Evolutionary conservation across 768 basidiomycete species (phyloP).

Genomic region (Pholiota molesta): DNA sequence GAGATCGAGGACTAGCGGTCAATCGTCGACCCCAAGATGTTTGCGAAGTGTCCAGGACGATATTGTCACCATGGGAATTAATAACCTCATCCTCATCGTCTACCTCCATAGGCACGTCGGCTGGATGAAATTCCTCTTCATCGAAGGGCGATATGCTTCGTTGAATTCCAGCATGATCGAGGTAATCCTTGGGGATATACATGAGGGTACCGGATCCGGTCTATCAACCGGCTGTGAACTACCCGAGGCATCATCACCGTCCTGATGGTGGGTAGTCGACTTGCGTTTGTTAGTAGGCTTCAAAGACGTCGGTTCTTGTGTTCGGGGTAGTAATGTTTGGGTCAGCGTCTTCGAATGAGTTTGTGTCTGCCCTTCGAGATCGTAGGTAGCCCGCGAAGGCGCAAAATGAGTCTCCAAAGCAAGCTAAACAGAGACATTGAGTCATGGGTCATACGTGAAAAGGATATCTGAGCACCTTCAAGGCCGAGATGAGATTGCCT

Average conservation of each 20-base stretch:
- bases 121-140: background rate
- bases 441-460: background rate
- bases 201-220: background rate
- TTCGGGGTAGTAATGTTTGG: slow-evolving; percentile 25
- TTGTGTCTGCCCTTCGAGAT: slow-evolving; percentile 39
- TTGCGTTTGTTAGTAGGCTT: background rate
- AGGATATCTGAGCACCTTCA: slow-evolving; percentile 60
- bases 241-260: background rate
- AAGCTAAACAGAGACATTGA: slow-evolving; percentile 38
- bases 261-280: background rate
- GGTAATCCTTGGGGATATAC: background rate
- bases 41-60: slow-evolving; percentile 25
- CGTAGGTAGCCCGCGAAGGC: slow-evolving; percentile 73
- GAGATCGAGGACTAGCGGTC: slow-evolving; percentile 25
- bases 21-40: slow-evolving; percentile 28
- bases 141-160: background rate
- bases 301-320: background rate
- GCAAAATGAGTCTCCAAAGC: slow-evolving; percentile 72
- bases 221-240: background rate
- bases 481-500: slow-evolving; percentile 68
- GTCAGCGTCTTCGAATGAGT: slow-evolving; percentile 16
- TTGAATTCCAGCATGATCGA: background rate
- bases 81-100: slow-evolving; percentile 5
- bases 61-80: background rate
- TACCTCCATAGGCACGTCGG: background rate